Evolutionary conservation across 768 basidiomycete species (phyloP), one percentile per base, ranked within the genome.

Genomic region (Kondoa malvinella): DNA sequence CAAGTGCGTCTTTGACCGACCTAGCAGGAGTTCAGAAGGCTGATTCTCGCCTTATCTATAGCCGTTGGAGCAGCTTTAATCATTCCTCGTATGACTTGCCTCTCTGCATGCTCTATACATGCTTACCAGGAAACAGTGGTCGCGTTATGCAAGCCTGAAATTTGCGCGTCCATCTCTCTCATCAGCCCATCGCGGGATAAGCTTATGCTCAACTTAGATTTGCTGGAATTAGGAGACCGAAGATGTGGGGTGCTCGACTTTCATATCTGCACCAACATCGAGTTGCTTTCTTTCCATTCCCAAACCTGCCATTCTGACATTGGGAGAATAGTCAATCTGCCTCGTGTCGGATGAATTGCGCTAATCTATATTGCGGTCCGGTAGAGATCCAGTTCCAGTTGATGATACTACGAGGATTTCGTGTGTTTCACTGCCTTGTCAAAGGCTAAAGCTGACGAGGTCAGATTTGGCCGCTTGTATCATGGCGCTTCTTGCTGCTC

Each of bases 171-270:
- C n/a, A n/a, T n/a, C n/a, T n/a, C n/a, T n/a, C n/a, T n/a, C n/a
- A n/a, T n/a, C n/a, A n/a, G n/a, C n/a, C n/a, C n/a, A n/a, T n/a
- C n/a, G n/a, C n/a, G n/a, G n/a, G n/a, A n/a, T n/a, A n/a, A n/a
- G n/a, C n/a, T n/a, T n/a, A n/a, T n/a, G n/a, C n/a, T n/a, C n/a
- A n/a, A n/a, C n/a, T n/a, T n/a, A n/a, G n/a, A n/a, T n/a, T 21
- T 50, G 40, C 40, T 50, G 8, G 12, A 50, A 21, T 21, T 50
- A 8, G 40, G 40, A 8, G 40, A 50, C 21, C 40, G 21, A 21
- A 8, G 40, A 8, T 50, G 75, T 83, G 82, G 70, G 77, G 40
- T 50, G 8, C 8, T 50, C 40, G 40, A 50, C 40, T 50, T 50
- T 21, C 40, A 50, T 50, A 50, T 50, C 40, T 50, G 40, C 40